Base-by-base conservation (phyloP, 352 stramenopile genomes). In the Blastocystis sp. region DNA sequence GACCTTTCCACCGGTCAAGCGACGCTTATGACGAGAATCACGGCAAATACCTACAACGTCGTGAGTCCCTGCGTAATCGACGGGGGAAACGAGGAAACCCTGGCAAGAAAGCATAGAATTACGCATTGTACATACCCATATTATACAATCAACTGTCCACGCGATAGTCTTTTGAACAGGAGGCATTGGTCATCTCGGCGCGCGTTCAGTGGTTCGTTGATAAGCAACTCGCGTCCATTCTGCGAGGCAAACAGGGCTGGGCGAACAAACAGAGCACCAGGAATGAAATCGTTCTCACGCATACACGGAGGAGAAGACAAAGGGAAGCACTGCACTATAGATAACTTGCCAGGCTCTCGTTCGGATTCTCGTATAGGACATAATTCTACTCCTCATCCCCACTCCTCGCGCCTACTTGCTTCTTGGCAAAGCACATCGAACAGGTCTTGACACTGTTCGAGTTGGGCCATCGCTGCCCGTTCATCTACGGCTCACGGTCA, bases 21-120 rank as follows among this genome's bases (percentile, higher is more conserved):
- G 63, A 79, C 67, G 79, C 79, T 89, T 89, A 89, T 89, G 79
- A 61, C 79, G 79, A 79, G 79, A 85, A 89, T 89, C 79, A 89
- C 79, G 79, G 59, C 79, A 77, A 89, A 89, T 89, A 89, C 79
- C 79, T 80, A 89, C 2, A 77, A 13, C 41, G 26, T 24, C 12
- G 29, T 89, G 62, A 89, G 62, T 69, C 29, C 62, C 29, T 19
- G 62, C 35, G 16, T 16, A 6, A 69, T 41, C 62, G 35, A 16
- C 9, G 16, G 9, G 67, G 80, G n/a, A 19, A 35, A 16, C 24
- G 26, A 3, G n/a, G 13, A 16, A 37, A 61, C 6, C 21, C n/a
- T 63, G 51, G 19, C 29, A 31, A 4, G 12, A 50, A 65, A 37
- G 0, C 16, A 24, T 33, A 24, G 63, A 24, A 50, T 26, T 35